phyloP scores from a whole-genome alignment of 2,329 filamentous ascomycete species.

The Verticillium albo-atrum region DNA sequence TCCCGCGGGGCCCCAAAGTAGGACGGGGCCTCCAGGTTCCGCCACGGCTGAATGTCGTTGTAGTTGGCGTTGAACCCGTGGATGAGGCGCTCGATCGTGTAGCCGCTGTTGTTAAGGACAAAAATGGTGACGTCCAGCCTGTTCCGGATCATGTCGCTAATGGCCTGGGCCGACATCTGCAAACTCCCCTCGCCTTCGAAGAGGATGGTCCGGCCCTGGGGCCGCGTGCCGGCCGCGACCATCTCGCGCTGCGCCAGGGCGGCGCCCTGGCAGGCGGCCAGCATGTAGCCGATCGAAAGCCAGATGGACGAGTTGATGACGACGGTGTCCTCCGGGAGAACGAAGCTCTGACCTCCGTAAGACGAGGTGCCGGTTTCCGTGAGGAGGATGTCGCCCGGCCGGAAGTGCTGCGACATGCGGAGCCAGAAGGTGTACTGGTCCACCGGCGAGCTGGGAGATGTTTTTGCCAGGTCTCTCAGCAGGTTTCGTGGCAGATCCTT shows the following conservation, averaged over 20 bases:
- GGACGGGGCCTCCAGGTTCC: neutral
- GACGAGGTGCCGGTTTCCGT: slow-evolving; percentile 54
- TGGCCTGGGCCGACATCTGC: slow-evolving; percentile 62
- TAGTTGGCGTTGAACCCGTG: neutral
- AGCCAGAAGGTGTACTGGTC: slow-evolving; percentile 46
- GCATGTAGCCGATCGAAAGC: slow-evolving; percentile 58
- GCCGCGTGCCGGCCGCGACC: slow-evolving; percentile 4
- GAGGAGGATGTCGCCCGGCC: slow-evolving; percentile 49
- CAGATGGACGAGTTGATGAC: slow-evolving; percentile 50
- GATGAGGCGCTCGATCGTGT: neutral
- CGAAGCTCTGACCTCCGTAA: slow-evolving; percentile 47
- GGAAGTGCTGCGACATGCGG: slow-evolving; percentile 20
- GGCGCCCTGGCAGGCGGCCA: slow-evolving; percentile 52
- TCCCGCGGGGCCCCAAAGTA: neutral
- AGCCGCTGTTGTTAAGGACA: neutral
- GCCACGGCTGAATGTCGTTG: neutral
- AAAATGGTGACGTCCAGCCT: slow-evolving; percentile 33
- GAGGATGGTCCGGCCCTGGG: slow-evolving; percentile 37
- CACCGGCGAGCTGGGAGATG: slow-evolving; percentile 26
- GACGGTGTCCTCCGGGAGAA: slow-evolving; percentile 41
- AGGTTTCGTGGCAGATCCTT: slow-evolving; percentile 18
- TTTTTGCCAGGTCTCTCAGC: slow-evolving; percentile 11
- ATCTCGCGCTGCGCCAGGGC: slow-evolving; percentile 49
- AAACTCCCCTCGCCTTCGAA: slow-evolving; percentile 62
- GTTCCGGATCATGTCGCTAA: slow-evolving; percentile 58